Conservation (phyloP, 108 stramenopile genomes). For the Cyclotella distinguenda region DNA sequence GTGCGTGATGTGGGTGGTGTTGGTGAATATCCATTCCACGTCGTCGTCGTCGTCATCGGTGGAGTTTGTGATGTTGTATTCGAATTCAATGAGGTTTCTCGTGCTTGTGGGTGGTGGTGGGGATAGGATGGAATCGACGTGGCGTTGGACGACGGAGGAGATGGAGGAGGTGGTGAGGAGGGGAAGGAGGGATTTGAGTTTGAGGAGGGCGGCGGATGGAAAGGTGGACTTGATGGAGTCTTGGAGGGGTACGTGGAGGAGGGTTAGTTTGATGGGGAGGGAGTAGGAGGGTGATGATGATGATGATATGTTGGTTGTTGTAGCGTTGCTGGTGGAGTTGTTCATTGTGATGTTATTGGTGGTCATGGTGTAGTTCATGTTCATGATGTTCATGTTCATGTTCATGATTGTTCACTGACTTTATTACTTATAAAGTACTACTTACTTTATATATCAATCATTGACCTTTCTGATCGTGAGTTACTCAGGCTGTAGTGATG, state of each 20-base stretch:
- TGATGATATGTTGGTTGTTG: not conserved
- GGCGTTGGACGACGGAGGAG: not conserved
- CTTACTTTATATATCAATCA: too few relatives aligned
- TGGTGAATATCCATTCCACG: too few relatives aligned
- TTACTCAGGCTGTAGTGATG: too few relatives aligned
- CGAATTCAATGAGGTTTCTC: not conserved
- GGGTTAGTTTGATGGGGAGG: conserved; percentile 4
- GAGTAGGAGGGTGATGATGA: not conserved
- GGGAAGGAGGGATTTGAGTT: not conserved
- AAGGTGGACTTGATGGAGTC: not conserved
- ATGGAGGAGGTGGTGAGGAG: not conserved
- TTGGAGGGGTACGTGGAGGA: not conserved
- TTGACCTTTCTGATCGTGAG: too few relatives aligned
- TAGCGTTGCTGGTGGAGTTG: not conserved
- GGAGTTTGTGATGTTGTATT: not conserved
- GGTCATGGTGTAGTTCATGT: too few relatives aligned
- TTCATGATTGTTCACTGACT: too few relatives aligned
- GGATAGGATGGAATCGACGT: not conserved
- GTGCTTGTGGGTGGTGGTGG: not conserved
- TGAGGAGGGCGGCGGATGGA: not conserved
- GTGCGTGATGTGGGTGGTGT: too few relatives aligned
- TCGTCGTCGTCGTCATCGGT: not conserved
- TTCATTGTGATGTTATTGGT: not conserved
- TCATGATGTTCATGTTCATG: too few relatives aligned
- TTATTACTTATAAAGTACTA: too few relatives aligned